phyloP scores from a whole-genome alignment of 441 rosid genomes.

The Jatropha multifida region DNA sequence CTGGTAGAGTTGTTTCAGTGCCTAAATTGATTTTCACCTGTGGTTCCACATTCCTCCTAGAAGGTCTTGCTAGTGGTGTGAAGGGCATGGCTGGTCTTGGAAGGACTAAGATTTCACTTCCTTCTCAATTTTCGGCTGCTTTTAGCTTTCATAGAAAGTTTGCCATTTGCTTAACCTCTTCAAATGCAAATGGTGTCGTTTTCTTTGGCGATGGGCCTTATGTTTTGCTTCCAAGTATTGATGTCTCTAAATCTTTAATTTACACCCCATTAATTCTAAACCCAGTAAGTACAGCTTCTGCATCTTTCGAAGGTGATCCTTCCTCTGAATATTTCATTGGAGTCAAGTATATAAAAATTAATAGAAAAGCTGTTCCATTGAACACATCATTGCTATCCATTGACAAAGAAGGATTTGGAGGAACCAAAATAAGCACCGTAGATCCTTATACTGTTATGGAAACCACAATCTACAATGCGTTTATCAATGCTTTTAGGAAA shows the following conservation, averaged over 20 bases:
- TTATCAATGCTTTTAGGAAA: conserved; percentile 28
- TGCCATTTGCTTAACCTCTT: conserved; percentile 41
- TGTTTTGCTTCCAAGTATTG: conserved; percentile 30
- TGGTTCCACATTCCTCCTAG: conserved; percentile 34
- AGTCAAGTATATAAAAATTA: conserved; percentile 35
- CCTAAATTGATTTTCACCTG: conserved; percentile 36
- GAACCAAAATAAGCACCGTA: conserved; percentile 43
- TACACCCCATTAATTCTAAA: conserved; percentile 38
- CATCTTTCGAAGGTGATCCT: conserved; percentile 24
- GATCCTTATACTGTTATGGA: conserved; percentile 33
- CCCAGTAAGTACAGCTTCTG: conserved; percentile 31
- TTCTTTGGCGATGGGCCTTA: conserved; percentile 11
- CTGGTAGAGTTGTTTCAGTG: conserved; percentile 2
- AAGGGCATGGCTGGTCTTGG: conserved; percentile 59
- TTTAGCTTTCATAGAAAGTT: conserved; percentile 51
- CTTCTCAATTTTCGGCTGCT: conserved; percentile 44
- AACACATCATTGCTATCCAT: conserved; percentile 29
- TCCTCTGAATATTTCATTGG: conserved; percentile 41
- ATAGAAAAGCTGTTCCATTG: conserved; percentile 21
- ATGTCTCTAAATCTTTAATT: conserved; percentile 28
- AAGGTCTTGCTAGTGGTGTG: conserved; percentile 46
- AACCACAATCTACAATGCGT: conserved; percentile 34
- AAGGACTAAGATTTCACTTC: conserved; percentile 36
- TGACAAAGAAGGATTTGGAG: conserved; percentile 31
- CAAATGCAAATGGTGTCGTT: conserved; percentile 33